Conservation (phyloP, 2,329 filamentous ascomycete genomes). For the Aurifilum marmelostoma region DNA sequence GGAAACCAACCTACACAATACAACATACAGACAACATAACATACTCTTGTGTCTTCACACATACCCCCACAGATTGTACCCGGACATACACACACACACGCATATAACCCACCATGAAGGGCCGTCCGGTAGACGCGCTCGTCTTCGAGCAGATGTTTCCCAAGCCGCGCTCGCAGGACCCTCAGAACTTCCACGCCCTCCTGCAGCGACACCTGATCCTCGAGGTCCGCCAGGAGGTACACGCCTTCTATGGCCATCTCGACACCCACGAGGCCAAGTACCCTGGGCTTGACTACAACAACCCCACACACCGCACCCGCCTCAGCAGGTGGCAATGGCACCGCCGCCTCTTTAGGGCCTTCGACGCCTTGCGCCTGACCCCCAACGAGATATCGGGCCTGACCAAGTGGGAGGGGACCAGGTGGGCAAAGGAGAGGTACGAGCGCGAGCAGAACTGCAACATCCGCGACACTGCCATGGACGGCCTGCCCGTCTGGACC, state of each 20-base stretch:
- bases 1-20: not conserved
- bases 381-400: conserved; percentile 69
- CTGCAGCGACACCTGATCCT: conserved; percentile 72
- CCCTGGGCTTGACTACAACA: conserved; percentile 77
- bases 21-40: not conserved
- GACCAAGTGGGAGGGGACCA: conserved; percentile 82
- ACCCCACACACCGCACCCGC: conserved; percentile 74
- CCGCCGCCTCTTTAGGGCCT: conserved; percentile 73
- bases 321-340: conserved; percentile 79
- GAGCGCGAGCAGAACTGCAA: conserved; percentile 73
- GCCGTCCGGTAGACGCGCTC: conserved; percentile 69
- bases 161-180: conserved; percentile 67
- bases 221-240: conserved; percentile 79
- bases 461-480: conserved; percentile 72
- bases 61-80: not conserved
- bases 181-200: conserved; percentile 70
- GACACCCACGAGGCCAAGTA: conserved; percentile 82
- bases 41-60: not conserved
- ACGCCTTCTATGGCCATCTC: conserved; percentile 77
- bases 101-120: conserved; percentile 63
- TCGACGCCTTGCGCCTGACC: conserved; percentile 71
- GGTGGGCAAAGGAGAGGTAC: conserved; percentile 80
- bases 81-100: not conserved
- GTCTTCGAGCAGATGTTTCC: conserved; percentile 77
- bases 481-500: conserved; percentile 65